phyloP scores from a whole-genome alignment of 2,329 filamentous ascomycete genomes.

The Calonectria montana region DNA sequence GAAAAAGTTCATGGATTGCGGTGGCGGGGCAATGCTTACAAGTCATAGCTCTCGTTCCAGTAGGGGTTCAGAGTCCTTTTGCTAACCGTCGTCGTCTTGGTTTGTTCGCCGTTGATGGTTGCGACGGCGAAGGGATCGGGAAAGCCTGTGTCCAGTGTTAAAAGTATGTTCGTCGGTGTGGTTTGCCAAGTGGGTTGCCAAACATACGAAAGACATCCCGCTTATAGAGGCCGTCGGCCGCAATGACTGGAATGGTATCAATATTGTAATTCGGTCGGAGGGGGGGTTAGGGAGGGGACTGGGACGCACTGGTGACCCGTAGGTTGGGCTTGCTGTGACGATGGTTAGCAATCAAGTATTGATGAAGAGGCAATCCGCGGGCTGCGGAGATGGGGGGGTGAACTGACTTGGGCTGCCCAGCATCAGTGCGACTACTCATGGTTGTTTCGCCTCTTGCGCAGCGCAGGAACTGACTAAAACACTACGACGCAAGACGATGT shows the following conservation, averaged over 20 bases:
- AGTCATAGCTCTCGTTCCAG: conserved; percentile 99
- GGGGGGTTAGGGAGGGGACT: conserved; percentile 33
- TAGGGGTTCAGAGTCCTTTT: conserved; percentile 99
- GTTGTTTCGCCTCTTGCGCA: conserved; percentile 41
- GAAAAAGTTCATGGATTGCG: conserved; percentile 11
- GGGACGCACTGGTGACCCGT: conserved; percentile 85
- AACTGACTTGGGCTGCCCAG: conserved; percentile 51
- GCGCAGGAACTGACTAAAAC: conserved; percentile 42
- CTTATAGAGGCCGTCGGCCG: conserved; percentile 98
- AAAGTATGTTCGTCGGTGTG: conserved; percentile 24
- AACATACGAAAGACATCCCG: conserved; percentile 97
- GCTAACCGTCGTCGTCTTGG: conserved; percentile 95
- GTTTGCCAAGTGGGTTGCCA: background rate
- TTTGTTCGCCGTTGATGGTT: conserved; percentile 97
- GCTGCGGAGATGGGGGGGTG: conserved; percentile 21
- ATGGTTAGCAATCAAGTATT: conserved; percentile 45
- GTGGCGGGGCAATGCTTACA: conserved; percentile 71
- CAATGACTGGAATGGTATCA: conserved; percentile 80
- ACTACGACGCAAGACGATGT: conserved; percentile 33
- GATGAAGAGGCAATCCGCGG: conserved; percentile 20
- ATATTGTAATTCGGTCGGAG: conserved; percentile 40
- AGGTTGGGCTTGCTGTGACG: conserved; percentile 80
- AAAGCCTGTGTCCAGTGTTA: conserved; percentile 73
- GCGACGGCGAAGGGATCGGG: conserved; percentile 98
- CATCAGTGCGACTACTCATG: conserved; percentile 51